Base-by-base conservation (phyloP, 225 moss, liverwort and hornwort genomes). In the Anthoceros angustus region DNA sequence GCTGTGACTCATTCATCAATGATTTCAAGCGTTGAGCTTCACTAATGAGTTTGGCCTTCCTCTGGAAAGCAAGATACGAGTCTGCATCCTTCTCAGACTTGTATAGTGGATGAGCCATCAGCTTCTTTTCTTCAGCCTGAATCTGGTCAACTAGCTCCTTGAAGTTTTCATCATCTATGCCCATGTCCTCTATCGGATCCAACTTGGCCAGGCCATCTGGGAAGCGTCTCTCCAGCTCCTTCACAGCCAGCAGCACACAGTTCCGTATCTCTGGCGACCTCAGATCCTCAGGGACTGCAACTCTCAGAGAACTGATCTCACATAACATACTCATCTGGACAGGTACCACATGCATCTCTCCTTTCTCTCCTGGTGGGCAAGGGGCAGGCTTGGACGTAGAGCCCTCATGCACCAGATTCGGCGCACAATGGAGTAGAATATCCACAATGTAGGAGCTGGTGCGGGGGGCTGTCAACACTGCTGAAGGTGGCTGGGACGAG, bases 301-400 rank as follows among this genome's bases (percentile, higher is more conserved):
- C 94, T 86, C 94, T 80, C 64, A 95, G 65, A 64, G 90, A 84
- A 80, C 94, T 95, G 25, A 95, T 80, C 76, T 86, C 84, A 78
- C 90, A 88, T 65, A 95, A 85, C 64, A 95, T 72, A 25, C 86
- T 81, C 90, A 95, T 95, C 73, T 84, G 90, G 42, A 90, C 94
- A 72, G 90, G 90, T 72, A 95, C 93, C 84, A 95, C 94, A 79
- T 95, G 90, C 94, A 95, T 95, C 80, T 95, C 94, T 67, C 93
- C 94, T 77, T 80, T 85, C 71, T 76, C 88, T 61, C 90, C 86
- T 60, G 94, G 84, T 26, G 85, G 84, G 79, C 94, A 95, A 25
- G 90, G 94, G 72, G 80, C 79, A 62, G 90, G 90, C 71, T 80
- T 86, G 16, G 80, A 80, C 67, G 84, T 83, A 66, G 78, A 74